Conservation (phyloP, 2,329 filamentous ascomycete species). For the Bipolaris zeicola region DNA sequence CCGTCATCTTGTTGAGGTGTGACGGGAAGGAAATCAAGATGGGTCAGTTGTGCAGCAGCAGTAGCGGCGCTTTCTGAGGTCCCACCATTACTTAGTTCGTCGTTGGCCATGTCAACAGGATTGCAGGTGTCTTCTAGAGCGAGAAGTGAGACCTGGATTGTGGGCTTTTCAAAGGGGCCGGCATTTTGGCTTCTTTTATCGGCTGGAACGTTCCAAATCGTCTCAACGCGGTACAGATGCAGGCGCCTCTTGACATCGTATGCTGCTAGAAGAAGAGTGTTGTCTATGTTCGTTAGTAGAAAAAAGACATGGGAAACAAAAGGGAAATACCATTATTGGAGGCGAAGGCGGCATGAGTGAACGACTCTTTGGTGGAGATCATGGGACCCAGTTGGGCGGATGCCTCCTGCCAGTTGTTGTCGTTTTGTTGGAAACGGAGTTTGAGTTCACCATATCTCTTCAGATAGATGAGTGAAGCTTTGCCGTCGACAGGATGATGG, state of each 20-base stretch:
- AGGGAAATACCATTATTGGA: conserved; percentile 74
- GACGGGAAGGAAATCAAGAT: conserved; percentile 74
- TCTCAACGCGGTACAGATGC: conserved; percentile 72
- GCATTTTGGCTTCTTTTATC: conserved; percentile 60
- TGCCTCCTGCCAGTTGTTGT: conserved; percentile 72
- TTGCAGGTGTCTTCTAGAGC: conserved; percentile 40
- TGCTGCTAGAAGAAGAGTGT: conserved; percentile 66
- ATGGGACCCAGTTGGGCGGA: conserved; percentile 76
- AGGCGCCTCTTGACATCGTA: conserved; percentile 74
- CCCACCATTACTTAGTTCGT: conserved; percentile 30
- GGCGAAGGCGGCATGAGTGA: conserved; percentile 51
- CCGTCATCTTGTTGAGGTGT: conserved; percentile 66
- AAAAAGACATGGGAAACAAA: not conserved
- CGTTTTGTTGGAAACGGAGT: conserved; percentile 78
- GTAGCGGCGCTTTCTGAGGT: conserved; percentile 36
- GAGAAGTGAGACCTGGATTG: conserved; percentile 37
- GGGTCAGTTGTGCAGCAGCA: conserved; percentile 61
- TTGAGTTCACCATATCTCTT: conserved; percentile 75
- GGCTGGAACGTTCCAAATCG: conserved; percentile 72
- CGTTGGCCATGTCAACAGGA: conserved; percentile 32
- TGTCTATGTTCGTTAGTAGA: conserved; percentile 35
- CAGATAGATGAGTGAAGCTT: conserved; percentile 76
- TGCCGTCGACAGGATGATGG: conserved; percentile 71
- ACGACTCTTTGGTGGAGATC: conserved; percentile 61
- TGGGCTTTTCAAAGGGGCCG: conserved; percentile 46